A percentile compares a stretch with the other conserved stretches of the same genome.
phyloP scores from a whole-genome alignment of 805 yeast species.

The Clavispora fructus region DNA sequence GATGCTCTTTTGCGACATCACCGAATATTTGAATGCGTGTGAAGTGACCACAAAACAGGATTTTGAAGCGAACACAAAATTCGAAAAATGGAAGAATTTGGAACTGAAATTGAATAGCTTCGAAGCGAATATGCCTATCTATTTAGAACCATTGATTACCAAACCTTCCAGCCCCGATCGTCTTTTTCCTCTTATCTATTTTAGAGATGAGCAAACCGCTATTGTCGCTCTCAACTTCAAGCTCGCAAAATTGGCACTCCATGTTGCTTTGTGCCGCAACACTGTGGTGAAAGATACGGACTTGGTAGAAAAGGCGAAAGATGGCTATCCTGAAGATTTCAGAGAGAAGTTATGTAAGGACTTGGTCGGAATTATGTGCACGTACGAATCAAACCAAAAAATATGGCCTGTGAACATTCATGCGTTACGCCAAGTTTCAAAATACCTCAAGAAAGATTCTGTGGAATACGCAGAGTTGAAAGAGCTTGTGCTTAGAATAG shows the following conservation, averaged over 20 bases:
- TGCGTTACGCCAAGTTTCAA: constrained; percentile 22
- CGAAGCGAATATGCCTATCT: constrained; percentile 23
- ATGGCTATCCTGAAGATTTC: constrained; percentile 21
- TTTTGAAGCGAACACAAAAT: constrained; percentile 17
- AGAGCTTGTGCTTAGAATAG: constrained; percentile 1
- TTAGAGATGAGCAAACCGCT: constrained; percentile 32
- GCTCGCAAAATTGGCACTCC: constrained; percentile 25
- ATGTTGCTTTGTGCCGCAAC: constrained; percentile 16
- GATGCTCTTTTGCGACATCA: constrained; percentile 22
- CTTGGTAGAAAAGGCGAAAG: constrained; percentile 19
- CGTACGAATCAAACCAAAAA: constrained; percentile 28
- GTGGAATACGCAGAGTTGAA: constrained; percentile 9
- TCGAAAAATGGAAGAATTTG: constrained; percentile 24
- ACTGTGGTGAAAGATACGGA: constrained; percentile 4
- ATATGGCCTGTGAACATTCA: constrained; percentile 36
- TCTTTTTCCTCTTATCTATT: constrained; percentile 29
- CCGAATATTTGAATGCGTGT: constrained; percentile 23
- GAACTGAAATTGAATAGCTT: constrained; percentile 23
- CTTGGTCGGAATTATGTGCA: constrained; percentile 33
- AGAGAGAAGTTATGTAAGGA: constrained; percentile 27
- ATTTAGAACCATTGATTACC: constrained; percentile 28
- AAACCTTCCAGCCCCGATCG: constrained; percentile 19
- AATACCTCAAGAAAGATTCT: constrained; percentile 6
- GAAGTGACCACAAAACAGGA: constrained; percentile 25
- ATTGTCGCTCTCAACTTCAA: constrained; percentile 25